phyloP scores from a whole-genome alignment of 805 yeast genomes.

The Wickerhamiella parazyma region DNA sequence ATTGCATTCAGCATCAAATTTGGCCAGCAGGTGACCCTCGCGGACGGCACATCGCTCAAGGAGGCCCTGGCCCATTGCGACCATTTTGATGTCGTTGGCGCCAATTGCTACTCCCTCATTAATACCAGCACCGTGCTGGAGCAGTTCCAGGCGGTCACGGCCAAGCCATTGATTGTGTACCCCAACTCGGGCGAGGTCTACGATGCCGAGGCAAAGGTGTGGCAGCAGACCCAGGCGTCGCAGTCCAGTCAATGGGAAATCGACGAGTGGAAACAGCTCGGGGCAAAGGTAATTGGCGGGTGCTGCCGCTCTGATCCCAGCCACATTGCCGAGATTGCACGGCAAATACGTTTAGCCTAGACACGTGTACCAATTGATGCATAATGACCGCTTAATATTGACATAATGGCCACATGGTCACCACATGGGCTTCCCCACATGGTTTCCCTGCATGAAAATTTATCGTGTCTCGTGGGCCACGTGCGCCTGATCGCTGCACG shows the following conservation, averaged over 20 bases:
- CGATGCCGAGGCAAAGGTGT: constrained; percentile 34
- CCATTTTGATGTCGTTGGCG: constrained; percentile 32
- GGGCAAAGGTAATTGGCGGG: constrained; percentile 51
- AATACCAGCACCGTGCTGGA: constrained; percentile 31
- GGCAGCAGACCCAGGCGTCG: constrained; percentile 25
- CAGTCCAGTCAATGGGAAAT: constrained; percentile 26
- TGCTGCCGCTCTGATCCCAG: constrained; percentile 60
- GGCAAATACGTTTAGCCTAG: neutral
- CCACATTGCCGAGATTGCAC: constrained; percentile 23
- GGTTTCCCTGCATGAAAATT: too few relatives aligned
- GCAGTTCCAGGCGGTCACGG: constrained; percentile 5
- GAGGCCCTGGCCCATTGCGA: constrained; percentile 21
- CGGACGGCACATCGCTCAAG: constrained; percentile 2
- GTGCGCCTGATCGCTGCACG: too few relatives aligned
- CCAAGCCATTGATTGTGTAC: constrained; percentile 39
- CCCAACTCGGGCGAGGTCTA: constrained; percentile 69
- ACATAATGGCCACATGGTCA: neutral
- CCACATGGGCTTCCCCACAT: neutral
- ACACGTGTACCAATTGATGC: neutral
- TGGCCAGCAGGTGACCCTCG: constrained; percentile 13
- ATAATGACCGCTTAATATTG: neutral
- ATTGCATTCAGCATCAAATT: constrained; percentile 34
- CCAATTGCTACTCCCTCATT: constrained; percentile 48
- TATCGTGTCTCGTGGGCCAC: too few relatives aligned
- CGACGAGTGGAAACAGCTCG: constrained; percentile 31